A percentile compares a stretch with the other conserved stretches of the same genome.
Evolutionary conservation across 2,329 filamentous ascomycete species (phyloP).

Genomic region (Trichoderma gracile): DNA sequence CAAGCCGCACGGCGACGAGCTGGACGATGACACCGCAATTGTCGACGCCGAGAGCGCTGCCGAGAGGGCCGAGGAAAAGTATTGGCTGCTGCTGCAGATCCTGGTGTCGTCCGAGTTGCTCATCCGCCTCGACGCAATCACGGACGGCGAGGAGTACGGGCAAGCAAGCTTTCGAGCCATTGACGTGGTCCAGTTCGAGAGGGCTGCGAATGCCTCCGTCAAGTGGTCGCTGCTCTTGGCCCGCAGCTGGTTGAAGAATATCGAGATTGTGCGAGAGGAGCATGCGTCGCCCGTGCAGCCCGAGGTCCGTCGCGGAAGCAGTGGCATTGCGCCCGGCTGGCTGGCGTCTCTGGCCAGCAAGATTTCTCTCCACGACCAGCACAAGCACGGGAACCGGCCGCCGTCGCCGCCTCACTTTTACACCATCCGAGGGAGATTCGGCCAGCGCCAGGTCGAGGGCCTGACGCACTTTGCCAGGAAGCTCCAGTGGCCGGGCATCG

Average conservation of each 20-base stretch:
- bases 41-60: slow-evolving; percentile 50
- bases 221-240: slow-evolving; percentile 68
- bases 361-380: slow-evolving; percentile 49
- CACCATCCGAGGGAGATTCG: slow-evolving; percentile 56
- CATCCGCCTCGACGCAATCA: slow-evolving; percentile 63
- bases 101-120: slow-evolving; percentile 66
- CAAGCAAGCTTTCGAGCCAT: slow-evolving; percentile 53
- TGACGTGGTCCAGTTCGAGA: slow-evolving; percentile 62
- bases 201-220: slow-evolving; percentile 60
- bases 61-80: slow-evolving; percentile 62
- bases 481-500: slow-evolving; percentile 63
- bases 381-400: slow-evolving; percentile 40
- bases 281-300: slow-evolving; percentile 27
- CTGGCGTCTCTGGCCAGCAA: slow-evolving; percentile 59
- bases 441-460: slow-evolving; percentile 60
- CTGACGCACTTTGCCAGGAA: slow-evolving; percentile 64
- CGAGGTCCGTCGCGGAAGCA: slow-evolving; percentile 30
- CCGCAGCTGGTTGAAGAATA: slow-evolving; percentile 67
- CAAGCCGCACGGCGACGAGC: slow-evolving; percentile 50
- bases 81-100: slow-evolving; percentile 68
- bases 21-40: slow-evolving; percentile 55
- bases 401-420: slow-evolving; percentile 43
- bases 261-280: slow-evolving; percentile 55
- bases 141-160: slow-evolving; percentile 59
- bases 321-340: slow-evolving; percentile 45